Evolutionary conservation across 2,329 filamentous ascomycete species (phyloP).

Genomic region (Ascochyta pisi): DNA sequence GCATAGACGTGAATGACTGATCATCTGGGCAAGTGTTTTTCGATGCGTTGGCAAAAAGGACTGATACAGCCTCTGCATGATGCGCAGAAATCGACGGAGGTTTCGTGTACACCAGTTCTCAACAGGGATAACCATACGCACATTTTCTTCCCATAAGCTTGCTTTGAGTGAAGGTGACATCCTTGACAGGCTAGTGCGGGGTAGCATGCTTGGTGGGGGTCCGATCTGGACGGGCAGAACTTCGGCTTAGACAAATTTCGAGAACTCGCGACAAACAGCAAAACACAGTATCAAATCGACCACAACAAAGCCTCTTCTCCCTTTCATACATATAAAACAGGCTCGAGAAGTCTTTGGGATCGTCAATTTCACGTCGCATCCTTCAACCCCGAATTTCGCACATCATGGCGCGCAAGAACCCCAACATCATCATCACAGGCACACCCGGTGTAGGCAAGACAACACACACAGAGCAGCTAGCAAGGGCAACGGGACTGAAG

Average conservation of each 20-base stretch:
- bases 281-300: background rate
- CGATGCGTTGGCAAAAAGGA: too few species aligned
- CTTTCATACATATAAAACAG: background rate
- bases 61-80: too few species aligned
- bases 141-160: too few species aligned
- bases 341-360: background rate
- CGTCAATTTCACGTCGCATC: background rate
- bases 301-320: background rate
- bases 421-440: conserved; percentile 94
- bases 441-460: conserved; percentile 97
- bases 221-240: background rate
- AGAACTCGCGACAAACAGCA: background rate
- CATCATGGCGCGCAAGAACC: conserved; percentile 56
- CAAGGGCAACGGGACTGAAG: conserved; percentile 75
- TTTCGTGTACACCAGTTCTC: too few species aligned
- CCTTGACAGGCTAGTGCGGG: conserved; percentile 7
- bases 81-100: too few species aligned
- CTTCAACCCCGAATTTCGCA: too few species aligned
- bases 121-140: too few species aligned
- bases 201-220: conserved; percentile 12
- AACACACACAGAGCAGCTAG: conserved; percentile 84
- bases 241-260: conserved; percentile 10
- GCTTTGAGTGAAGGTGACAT: background rate
- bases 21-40: too few species aligned
- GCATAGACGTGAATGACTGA: too few species aligned